phyloP scores from a whole-genome alignment of 176 grass and related monocot species.

The Rhipidocladum racemiflorum region DNA sequence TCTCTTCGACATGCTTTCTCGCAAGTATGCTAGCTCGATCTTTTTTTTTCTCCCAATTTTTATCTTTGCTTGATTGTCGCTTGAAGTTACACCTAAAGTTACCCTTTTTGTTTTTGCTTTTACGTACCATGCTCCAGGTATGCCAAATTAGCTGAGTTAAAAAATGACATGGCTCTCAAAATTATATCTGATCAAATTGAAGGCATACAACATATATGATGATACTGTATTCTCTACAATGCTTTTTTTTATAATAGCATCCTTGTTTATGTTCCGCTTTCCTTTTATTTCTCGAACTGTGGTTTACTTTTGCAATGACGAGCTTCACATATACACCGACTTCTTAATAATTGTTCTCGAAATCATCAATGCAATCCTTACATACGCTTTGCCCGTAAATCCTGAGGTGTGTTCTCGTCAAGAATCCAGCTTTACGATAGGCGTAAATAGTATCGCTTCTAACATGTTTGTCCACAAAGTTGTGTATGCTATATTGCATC shows the following conservation, averaged over 20 bases:
- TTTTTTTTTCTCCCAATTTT: constrained; percentile 25
- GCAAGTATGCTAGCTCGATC: constrained; percentile 66
- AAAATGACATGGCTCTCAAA: constrained; percentile 79
- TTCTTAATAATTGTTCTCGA: constrained; percentile 97
- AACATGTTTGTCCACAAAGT: constrained; percentile 56
- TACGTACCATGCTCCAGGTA: constrained; percentile 60
- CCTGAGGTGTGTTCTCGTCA: constrained; percentile 62
- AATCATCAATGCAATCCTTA: constrained; percentile 97
- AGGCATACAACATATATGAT: constrained; percentile 68
- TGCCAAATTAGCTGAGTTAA: constrained; percentile 95
- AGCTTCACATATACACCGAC: constrained; percentile 97
- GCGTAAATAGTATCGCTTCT: constrained; percentile 24
- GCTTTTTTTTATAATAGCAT: constrained; percentile 4
- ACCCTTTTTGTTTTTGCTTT: not conserved
- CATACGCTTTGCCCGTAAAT: constrained; percentile 94
- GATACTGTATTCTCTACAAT: constrained; percentile 69
- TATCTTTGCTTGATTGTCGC: not conserved
- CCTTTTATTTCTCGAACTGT: constrained; percentile 32
- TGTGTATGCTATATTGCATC: constrained; percentile 97
- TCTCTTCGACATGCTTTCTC: constrained; percentile 99
- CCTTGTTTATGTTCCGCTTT: constrained; percentile 4
- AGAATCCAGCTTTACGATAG: constrained; percentile 20
- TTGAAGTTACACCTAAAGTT: constrained; percentile 9
- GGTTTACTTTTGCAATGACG: constrained; percentile 71
- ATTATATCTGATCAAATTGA: constrained; percentile 64